Evolutionary conservation across 441 rosid genomes (phyloP), one percentile per base, ranked within the genome.

Genomic region (Gossypium davidsonii): DNA sequence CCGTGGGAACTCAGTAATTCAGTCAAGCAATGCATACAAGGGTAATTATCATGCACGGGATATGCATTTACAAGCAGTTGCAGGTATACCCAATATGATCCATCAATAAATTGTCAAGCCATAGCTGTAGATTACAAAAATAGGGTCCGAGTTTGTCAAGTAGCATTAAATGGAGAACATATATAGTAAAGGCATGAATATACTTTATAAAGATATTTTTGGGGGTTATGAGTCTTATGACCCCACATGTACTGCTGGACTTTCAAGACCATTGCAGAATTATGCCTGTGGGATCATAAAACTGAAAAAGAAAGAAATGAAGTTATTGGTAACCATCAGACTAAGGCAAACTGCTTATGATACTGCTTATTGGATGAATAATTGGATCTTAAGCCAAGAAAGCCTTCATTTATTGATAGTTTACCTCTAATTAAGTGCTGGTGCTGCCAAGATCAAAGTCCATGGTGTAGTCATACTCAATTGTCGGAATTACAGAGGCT

Each of bases 371-470:
- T 57, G 2, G 15, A 57, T 57, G 34, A 31, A 31, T 31, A 57
- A 57, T 17, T 6, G 49, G 67, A 37, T 17, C 67, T 34, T 31
- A 61, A 34, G 23, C 23, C 21, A 15, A 65, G 18, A 42, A 44
- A 71, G 4, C 65, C 48, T 68, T 52, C 42, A 52, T 6, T n/a
- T 67, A 23, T 14, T 42, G 66, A 28, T 21, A 52, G n/a, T 60
- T 83, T 83, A 85, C 90, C 88, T 84, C 31, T 12, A 31, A 74
- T 87, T 84, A 91, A 75, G 51, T 74, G 90, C 94, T 88, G 74
- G 93, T 85, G 86, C 97, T 86, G 71, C 98, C 98, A 55, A 93
- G 92, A 84, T 93, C 97, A 56, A 91, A 91, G 86, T 91, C 97
- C 97, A 93, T 88, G 25, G 97, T 91, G 81, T 93, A 93, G 79